Base-by-base conservation (phyloP, 371 early-diverging fungal species). In the Phascolomyces articulosus region DNA sequence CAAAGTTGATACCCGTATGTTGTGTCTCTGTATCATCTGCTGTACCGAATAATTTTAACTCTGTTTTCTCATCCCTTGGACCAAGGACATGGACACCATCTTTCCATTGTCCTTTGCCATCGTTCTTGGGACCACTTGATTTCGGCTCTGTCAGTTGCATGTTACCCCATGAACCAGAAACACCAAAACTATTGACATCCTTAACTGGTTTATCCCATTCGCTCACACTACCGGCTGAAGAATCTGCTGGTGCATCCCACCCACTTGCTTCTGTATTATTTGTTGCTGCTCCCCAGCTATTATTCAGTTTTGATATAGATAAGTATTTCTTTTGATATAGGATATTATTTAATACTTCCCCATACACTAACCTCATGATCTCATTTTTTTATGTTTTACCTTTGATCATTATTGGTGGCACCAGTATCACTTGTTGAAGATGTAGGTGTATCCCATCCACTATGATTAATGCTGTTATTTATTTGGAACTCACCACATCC, bases 1-100 rank as follows among this genome's bases (percentile, higher is more conserved):
- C 94, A 89, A 98, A 98, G 82, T 98, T 97, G 79, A 98, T 97
- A 20, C 98, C 98, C 24, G 93, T 89, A 74, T 85, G 84, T 71
- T 80, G 83, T 48, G 82, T 84, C 65, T 92, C 91, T 54, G 76
- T 75, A 49, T 91, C 90, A 24, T 90, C 86, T 7, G 86, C 74
- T n/a, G 72, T 69, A 21, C 96, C 75, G 61, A 84, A 87, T 23
- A 86, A 68, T 23, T 81, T 74, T 27, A 70, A 28, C 60, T 84
- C 82, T 7, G 79, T 41, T n/a, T 70, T 69, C 21, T 63, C 69
- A 62, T 79, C 74, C 21, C 62, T 65, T 3, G 70, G 72, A 2
- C 73, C 79, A 16, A 78, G 63, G 20, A 57, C 58, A 54, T 80
- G 96, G 27, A 81, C 79, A 51, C 91, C 93, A 62, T 89, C 76